phyloP scores from a whole-genome alignment of 768 basidiomycete genomes.

The Amanita molliuscula region DNA sequence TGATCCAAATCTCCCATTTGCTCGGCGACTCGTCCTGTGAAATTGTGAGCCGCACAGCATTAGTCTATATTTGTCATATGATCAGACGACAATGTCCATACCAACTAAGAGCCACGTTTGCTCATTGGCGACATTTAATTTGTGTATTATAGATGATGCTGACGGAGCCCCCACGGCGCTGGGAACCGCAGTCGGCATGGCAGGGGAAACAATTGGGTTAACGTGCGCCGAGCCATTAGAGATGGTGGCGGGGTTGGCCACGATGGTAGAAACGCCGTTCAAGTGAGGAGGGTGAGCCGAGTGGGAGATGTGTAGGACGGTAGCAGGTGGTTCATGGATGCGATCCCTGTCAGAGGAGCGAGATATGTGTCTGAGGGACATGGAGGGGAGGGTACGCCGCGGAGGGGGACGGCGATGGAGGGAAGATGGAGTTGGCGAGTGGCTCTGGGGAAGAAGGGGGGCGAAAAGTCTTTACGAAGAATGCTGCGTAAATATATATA shows the following conservation, averaged over 20 bases:
- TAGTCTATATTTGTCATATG: constrained; percentile 8
- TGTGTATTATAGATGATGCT: constrained; percentile 46
- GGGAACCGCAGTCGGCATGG: constrained; percentile 24
- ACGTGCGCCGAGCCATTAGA: constrained; percentile 33
- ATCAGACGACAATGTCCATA: constrained; percentile 21
- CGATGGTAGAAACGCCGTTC: constrained; percentile 38
- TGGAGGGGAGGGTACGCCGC: constrained; percentile 22
- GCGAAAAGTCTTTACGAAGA: constrained; percentile 35
- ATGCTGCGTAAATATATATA: constrained; percentile 49
- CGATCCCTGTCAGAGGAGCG: constrained; percentile 54
- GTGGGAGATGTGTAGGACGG: constrained; percentile 22
- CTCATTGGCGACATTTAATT: constrained; percentile 80
- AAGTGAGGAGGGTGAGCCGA: constrained; percentile 37
- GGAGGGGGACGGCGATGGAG: constrained; percentile 19
- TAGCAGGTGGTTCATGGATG: constrained; percentile 46
- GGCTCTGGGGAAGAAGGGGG: constrained; percentile 25
- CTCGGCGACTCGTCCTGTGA: constrained; percentile 84
- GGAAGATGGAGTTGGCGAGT: constrained; percentile 8
- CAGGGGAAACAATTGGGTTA: constrained; percentile 37
- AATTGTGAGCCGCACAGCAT: constrained; percentile 14
- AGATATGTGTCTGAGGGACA: constrained; percentile 53
- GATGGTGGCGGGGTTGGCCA: constrained; percentile 31
- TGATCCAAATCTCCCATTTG: constrained; percentile 92
- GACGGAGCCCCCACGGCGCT: constrained; percentile 21
- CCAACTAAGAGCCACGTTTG: constrained; percentile 95